These are phyloP conservation scores for Arthrinium puccinioides DNA, from an alignment of 2,329 filamentous ascomycete species.

Conservation along the genomic window DNA sequence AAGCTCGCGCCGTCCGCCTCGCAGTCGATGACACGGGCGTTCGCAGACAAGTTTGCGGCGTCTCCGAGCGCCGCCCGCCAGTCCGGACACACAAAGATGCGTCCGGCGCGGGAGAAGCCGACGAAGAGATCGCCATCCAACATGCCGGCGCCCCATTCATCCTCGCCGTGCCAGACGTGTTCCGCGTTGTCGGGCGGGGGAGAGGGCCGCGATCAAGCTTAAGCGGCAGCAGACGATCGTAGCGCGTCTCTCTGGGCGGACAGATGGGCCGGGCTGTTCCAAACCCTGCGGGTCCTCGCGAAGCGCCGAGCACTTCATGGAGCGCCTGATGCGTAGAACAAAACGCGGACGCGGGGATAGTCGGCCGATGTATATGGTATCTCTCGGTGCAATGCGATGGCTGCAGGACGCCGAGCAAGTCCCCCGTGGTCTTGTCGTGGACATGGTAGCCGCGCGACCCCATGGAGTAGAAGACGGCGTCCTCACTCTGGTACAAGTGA, in stretches of 20 bases:
- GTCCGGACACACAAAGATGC: constrained; percentile 34
- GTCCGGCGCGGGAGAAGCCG: constrained; percentile 32
- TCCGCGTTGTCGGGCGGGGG: constrained; percentile 10
- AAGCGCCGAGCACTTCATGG: too few species aligned
- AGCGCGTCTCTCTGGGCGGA: constrained; percentile 11
- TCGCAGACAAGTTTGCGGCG: constrained; percentile 17
- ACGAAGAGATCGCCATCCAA: constrained; percentile 31
- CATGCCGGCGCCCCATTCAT: constrained; percentile 41
- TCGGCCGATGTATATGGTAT: constrained; percentile 5
- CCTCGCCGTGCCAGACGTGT: constrained; percentile 22
- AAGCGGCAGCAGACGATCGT: constrained; percentile 19
- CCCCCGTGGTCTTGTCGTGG: constrained; percentile 30
- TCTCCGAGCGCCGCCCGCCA: constrained; percentile 29
- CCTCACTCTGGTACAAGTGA: constrained; percentile 33
- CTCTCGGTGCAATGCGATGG: constrained; percentile 7
- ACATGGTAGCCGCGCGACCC: constrained; percentile 32
- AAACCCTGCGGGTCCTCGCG: too few species aligned
- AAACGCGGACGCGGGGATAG: constrained; percentile 12
- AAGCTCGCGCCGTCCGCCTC: constrained; percentile 31
- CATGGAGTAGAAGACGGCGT: constrained; percentile 35
- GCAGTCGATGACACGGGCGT: constrained; percentile 28
- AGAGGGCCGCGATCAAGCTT: constrained; percentile 12
- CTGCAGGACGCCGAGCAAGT: constrained; percentile 27
- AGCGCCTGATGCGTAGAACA: neutral
- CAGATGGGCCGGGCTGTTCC: constrained; percentile 11